Conservation (phyloP, 495 filamentous ascomycete genomes). For the Bryoglossum gracile region DNA sequence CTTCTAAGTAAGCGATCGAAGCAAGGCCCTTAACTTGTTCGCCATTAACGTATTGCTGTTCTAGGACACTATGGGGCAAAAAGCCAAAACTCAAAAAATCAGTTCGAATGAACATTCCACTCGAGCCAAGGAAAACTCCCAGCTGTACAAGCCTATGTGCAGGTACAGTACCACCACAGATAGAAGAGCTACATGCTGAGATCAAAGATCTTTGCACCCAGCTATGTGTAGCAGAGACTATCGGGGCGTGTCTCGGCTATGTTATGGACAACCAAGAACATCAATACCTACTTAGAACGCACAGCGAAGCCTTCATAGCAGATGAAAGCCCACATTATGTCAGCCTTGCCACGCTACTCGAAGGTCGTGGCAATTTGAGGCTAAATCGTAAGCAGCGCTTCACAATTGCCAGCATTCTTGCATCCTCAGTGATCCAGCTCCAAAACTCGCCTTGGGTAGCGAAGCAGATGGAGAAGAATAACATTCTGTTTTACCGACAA, state of each 20-base stretch:
- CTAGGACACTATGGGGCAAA: too few species aligned
- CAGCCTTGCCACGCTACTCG: constrained; percentile 6
- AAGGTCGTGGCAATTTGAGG: background rate
- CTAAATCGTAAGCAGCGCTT: constrained; percentile 20
- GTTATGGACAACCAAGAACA: background rate
- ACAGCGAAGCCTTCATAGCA: background rate
- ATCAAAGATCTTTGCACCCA: constrained; percentile 4
- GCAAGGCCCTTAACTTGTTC: too few species aligned
- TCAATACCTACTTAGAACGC: background rate
- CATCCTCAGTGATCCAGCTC: constrained; percentile 26
- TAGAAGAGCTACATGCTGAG: background rate
- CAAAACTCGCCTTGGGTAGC: constrained; percentile 25
- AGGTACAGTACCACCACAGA: background rate
- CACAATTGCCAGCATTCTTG: constrained; percentile 23
- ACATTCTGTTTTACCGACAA: constrained; percentile 23
- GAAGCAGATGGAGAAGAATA: constrained; percentile 17
- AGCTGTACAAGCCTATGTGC: background rate
- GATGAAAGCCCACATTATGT: background rate
- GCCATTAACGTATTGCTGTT: too few species aligned
- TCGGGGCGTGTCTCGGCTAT: constrained; percentile 1
- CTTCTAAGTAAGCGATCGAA: too few species aligned
- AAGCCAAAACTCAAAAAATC: constrained; percentile 10
- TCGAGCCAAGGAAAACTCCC: background rate
- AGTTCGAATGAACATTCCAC: constrained; percentile 1
- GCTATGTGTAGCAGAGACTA: background rate